phyloP scores from a whole-genome alignment of 768 basidiomycete species.

The Hericium rajendrae region DNA sequence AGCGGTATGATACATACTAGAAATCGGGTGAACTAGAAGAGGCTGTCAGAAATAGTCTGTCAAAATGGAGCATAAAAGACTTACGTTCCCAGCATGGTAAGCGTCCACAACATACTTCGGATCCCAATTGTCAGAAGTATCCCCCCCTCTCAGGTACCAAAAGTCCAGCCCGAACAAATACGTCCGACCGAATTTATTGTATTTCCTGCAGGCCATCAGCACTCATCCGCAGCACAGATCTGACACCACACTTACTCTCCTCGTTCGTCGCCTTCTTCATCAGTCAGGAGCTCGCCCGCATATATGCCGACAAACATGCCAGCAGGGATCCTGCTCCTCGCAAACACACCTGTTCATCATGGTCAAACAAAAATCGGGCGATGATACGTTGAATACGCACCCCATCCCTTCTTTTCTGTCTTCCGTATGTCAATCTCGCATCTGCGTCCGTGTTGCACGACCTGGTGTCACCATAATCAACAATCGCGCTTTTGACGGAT shows the following conservation, averaged over 20 bases:
- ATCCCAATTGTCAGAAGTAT: conserved; percentile 22
- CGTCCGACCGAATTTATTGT: conserved; percentile 63
- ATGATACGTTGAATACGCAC: conserved; percentile 28
- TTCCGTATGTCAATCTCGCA: conserved; percentile 53
- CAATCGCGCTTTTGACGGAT: not conserved
- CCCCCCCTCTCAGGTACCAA: conserved; percentile 39
- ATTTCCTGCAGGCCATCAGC: conserved; percentile 37
- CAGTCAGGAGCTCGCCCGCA: conserved; percentile 71
- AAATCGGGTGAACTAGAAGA: conserved; percentile 77
- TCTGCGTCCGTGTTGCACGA: conserved; percentile 74
- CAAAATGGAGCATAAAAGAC: conserved; percentile 18
- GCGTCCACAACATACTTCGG: conserved; percentile 67
- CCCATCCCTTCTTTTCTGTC: conserved; percentile 80
- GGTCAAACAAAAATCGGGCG: not conserved
- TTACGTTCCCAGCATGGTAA: conserved; percentile 78
- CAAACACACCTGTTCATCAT: conserved; percentile 53
- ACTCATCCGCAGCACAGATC: not conserved
- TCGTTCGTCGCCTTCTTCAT: conserved; percentile 54
- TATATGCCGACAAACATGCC: conserved; percentile 80
- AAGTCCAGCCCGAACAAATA: conserved; percentile 83
- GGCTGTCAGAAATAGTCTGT: not conserved
- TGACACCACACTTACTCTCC: conserved; percentile 42
- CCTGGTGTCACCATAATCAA: conserved; percentile 31
- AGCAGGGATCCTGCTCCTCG: conserved; percentile 51
- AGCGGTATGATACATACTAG: conserved; percentile 39